phyloP scores from a whole-genome alignment of 768 basidiomycete genomes.

The Suillus ampliporus region DNA sequence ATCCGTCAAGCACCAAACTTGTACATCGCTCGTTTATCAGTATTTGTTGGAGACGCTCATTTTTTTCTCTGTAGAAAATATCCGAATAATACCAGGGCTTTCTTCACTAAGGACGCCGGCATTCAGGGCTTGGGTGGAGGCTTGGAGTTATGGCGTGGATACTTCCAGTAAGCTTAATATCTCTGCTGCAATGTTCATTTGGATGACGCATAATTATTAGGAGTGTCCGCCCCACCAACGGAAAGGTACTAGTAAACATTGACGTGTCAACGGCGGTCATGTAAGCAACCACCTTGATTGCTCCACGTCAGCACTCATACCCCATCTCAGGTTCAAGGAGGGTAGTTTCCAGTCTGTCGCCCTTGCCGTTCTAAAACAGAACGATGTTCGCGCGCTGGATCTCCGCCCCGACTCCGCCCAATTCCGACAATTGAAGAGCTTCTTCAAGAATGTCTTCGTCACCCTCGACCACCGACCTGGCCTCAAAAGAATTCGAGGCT shows the following conservation, averaged over 20 bases:
- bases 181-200: neutral
- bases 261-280: constrained; percentile 53
- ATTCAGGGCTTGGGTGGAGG: constrained; percentile 31
- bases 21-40: constrained; percentile 34
- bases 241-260: constrained; percentile 49
- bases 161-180: constrained; percentile 49
- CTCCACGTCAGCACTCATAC: neutral
- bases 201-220: constrained; percentile 29
- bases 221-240: constrained; percentile 51
- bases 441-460: constrained; percentile 44
- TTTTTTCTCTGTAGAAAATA: constrained; percentile 40
- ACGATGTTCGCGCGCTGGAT: constrained; percentile 36
- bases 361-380: constrained; percentile 31
- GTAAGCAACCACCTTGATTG: constrained; percentile 31
- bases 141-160: constrained; percentile 54
- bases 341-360: constrained; percentile 36
- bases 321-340: constrained; percentile 31
- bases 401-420: constrained; percentile 24
- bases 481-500: constrained; percentile 42
- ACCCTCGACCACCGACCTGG: constrained; percentile 32
- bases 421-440: constrained; percentile 42
- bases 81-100: constrained; percentile 52
- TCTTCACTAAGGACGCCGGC: constrained; percentile 45
- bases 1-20: constrained; percentile 52
- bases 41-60: neutral